Percentiles rank a stretch among this genome's conserved stretches.
phyloP scores from a whole-genome alignment of 2,329 filamentous ascomycete species.

The Fonsecaea nubica region DNA sequence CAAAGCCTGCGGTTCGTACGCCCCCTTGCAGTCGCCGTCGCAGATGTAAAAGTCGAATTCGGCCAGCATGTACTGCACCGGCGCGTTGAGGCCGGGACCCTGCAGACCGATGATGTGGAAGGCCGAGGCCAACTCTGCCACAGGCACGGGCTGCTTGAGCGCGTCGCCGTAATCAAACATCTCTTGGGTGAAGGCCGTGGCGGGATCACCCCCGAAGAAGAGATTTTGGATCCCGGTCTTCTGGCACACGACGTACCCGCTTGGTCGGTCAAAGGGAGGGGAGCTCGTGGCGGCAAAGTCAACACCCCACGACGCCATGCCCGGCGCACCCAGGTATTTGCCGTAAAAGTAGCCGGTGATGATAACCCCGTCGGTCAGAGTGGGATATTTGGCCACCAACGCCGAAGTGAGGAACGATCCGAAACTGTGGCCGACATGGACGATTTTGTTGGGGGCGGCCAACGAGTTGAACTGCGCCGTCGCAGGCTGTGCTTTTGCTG shows the following conservation, averaged over 20 bases:
- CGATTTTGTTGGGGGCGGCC: slow-evolving; percentile 44
- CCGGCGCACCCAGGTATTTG: slow-evolving; percentile 26
- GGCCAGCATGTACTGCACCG: slow-evolving; percentile 46
- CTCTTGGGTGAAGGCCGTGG: slow-evolving; percentile 32
- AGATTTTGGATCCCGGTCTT: slow-evolving; percentile 35
- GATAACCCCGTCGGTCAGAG: slow-evolving; percentile 47
- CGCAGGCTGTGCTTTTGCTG: slow-evolving; percentile 25
- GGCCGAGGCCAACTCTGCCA: slow-evolving; percentile 34
- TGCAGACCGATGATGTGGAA: slow-evolving; percentile 37
- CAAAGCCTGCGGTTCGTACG: slow-evolving; percentile 29
- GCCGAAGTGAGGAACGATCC: slow-evolving; percentile 46
- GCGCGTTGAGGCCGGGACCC: slow-evolving; percentile 43
- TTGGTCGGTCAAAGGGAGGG: slow-evolving; percentile 21
- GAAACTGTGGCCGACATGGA: slow-evolving; percentile 48
- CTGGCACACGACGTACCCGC: slow-evolving; percentile 26
- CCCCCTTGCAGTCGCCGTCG: slow-evolving; percentile 47
- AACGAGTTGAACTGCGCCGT: slow-evolving; percentile 21
- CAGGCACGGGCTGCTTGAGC: slow-evolving; percentile 35
- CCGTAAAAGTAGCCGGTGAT: slow-evolving; percentile 49
- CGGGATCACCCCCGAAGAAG: slow-evolving; percentile 34
- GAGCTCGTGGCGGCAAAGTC: slow-evolving; percentile 24
- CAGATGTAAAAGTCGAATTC: slow-evolving; percentile 48
- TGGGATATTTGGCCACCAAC: slow-evolving; percentile 44
- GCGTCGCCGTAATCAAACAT: slow-evolving; percentile 35
- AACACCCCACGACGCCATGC: slow-evolving; percentile 29